Base-by-base conservation (phyloP, 208 protist genomes). In the Crithidia bombi region DNA sequence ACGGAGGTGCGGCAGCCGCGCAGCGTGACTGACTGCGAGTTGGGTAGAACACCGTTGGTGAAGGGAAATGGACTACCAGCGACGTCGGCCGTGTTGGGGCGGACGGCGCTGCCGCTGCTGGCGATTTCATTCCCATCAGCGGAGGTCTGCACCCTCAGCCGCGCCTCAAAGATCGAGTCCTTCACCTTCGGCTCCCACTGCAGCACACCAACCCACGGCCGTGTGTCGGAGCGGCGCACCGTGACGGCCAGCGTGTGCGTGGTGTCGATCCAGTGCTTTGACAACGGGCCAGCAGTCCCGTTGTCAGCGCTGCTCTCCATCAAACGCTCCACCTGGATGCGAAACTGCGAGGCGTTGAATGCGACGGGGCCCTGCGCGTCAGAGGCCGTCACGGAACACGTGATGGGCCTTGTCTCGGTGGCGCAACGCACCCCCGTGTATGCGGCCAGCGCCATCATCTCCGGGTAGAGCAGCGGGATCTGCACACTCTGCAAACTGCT, bases 1-100 rank as follows among this genome's bases (percentile, higher is more conserved):
- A 75, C 59, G 32, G 65, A 67, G 32, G 58, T 46, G 43, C 51
- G 28, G 47, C 83, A 89, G 25, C 79, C 79, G 6, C 83, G 75
- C 47, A 89, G 62, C 39, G 56, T 79, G 21, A 83, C 79, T 21
- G 78, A 78, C 1, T 61, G 64, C 35, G 76, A 59, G 49, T 68
- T 80, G 43, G 83, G 83, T 21, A 70, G 46, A 23, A 77, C 66
- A 38, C 79, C 83, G 30, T 67, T 71, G 12, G 49, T 44, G 69
- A 89, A 89, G 19, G 32, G 0, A 69, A 81, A 89, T 14, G 83
- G 83, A 30, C 79, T 85, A 49, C 75, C 79, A 11, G 30, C 65
- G 19, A 88, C 70, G 28, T 76, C 79, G 9, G 49, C 52, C 19
- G 30, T 41, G 33, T 68, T 75, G 39, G 23, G 7, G 54, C 33